Conservation (phyloP, 2,329 filamentous ascomycete genomes). For the Ceratocystiopsis minuta region DNA sequence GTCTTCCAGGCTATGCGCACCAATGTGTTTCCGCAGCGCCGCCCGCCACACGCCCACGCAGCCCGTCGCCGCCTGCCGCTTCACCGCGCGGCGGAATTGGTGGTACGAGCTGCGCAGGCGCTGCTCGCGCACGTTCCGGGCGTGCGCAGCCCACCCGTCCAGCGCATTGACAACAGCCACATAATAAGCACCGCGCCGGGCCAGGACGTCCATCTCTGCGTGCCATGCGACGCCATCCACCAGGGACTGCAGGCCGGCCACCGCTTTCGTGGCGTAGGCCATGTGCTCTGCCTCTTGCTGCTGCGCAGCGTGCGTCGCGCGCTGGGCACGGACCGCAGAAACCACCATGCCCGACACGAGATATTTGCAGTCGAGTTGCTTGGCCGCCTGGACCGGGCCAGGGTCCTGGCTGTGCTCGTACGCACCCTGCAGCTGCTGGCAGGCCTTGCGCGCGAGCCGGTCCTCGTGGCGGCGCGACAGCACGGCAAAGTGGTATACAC, state of each 20-base stretch:
- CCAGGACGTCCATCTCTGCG: conserved; percentile 4
- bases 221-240: neutral
- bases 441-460: conserved; percentile 4
- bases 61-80: conserved; percentile 6
- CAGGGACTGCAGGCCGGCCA: conserved; percentile 2
- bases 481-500: conserved; percentile 13
- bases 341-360: neutral
- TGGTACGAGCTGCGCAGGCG: conserved; percentile 9
- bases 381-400: neutral
- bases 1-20: too few species aligned
- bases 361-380: neutral
- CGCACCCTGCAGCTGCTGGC: neutral
- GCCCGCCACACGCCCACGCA: conserved; percentile 7
- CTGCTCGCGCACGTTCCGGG: conserved; percentile 4
- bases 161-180: conserved; percentile 8
- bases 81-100: conserved; percentile 5
- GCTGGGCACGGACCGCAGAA: neutral
- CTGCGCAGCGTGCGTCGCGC: neutral
- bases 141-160: conserved; percentile 7
- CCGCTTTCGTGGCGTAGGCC: neutral
- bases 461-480: conserved; percentile 11
- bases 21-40: neutral
- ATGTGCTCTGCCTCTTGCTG: conserved; percentile 1
- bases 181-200: conserved; percentile 10
- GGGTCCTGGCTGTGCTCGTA: too few species aligned